Conservation (phyloP, 1,284 basidiomycete genomes). For the Melanopsichium pennsylvanicum region DNA sequence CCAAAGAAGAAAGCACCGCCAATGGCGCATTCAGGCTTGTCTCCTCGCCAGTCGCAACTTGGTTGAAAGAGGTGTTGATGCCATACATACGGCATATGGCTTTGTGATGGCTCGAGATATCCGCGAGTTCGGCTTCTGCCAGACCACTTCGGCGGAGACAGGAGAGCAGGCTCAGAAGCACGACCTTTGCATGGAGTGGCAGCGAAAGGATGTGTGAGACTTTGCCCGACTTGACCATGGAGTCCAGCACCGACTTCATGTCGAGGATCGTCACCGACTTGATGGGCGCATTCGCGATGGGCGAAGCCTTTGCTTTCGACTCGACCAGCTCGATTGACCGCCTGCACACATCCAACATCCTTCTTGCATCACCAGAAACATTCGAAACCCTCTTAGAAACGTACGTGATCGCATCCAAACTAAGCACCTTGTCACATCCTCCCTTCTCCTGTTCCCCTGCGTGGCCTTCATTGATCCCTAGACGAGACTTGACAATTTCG, state of each 20-base stretch:
- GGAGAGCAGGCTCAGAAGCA: conserved; percentile 78
- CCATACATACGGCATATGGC: conserved; percentile 52
- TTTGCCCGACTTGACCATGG: conserved; percentile 90
- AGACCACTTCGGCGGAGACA: conserved; percentile 85
- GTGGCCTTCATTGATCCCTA: conserved; percentile 67
- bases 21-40: conserved; percentile 35
- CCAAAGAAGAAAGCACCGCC: conserved; percentile 46
- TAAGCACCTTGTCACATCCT: conserved; percentile 72
- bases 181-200: conserved; percentile 56
- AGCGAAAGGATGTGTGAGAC: conserved; percentile 65
- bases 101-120: conserved; percentile 69
- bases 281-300: conserved; percentile 20
- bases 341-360: conserved; percentile 91
- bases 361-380: conserved; percentile 91
- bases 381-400: conserved; percentile 90
- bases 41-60: not conserved
- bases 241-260: conserved; percentile 81
- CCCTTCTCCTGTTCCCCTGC: conserved; percentile 61
- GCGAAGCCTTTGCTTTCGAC: conserved; percentile 54
- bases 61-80: conserved; percentile 8
- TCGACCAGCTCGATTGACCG: conserved; percentile 56
- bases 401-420: conserved; percentile 80
- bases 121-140: conserved; percentile 83
- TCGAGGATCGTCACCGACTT: conserved; percentile 76
- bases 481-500: conserved; percentile 83